Evolutionary conservation across 768 basidiomycete genomes (phyloP).

Genomic region (Chalciporus pseudorubinellus): DNA sequence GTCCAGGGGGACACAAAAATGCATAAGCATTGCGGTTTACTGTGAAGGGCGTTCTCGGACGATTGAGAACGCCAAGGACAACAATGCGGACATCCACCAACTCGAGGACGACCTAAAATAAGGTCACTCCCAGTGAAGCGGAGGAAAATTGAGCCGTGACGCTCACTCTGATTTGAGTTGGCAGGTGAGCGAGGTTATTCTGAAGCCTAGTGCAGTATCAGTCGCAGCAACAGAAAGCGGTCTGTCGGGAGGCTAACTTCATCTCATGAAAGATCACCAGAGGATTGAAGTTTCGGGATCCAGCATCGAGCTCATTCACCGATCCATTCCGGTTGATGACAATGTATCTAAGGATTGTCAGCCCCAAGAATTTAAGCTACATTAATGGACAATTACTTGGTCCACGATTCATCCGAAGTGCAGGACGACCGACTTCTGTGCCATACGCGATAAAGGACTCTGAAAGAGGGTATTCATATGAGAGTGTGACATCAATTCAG

Average conservation of each 20-base stretch:
- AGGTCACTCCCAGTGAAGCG: neutral
- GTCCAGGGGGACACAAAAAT: conserved; percentile 69
- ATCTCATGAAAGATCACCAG: conserved; percentile 67
- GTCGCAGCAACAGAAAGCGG: neutral
- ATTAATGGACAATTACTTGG: conserved; percentile 49
- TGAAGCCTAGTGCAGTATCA: conserved; percentile 49
- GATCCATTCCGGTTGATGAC: conserved; percentile 73
- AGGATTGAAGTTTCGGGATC: conserved; percentile 69
- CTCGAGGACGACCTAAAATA: conserved; percentile 59
- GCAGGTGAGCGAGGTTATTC: conserved; percentile 63
- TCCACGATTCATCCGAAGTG: conserved; percentile 80
- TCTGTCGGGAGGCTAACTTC: conserved; percentile 48
- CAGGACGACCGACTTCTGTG: conserved; percentile 70
- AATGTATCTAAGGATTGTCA: conserved; percentile 51
- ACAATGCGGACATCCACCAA: conserved; percentile 71
- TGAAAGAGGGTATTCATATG: conserved; percentile 27
- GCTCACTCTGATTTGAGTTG: conserved; percentile 64
- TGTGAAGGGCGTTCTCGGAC: conserved; percentile 51
- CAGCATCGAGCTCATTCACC: conserved; percentile 65
- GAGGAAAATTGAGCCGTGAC: conserved; percentile 2
- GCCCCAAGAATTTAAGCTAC: neutral
- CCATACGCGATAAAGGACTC: conserved; percentile 61
- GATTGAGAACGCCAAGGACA: conserved; percentile 63
- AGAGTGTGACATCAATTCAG: conserved; percentile 1
- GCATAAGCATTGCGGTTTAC: conserved; percentile 68